phyloP scores from a whole-genome alignment of 2,329 filamentous ascomycete genomes.

The Clarireedia homoeocarpa region DNA sequence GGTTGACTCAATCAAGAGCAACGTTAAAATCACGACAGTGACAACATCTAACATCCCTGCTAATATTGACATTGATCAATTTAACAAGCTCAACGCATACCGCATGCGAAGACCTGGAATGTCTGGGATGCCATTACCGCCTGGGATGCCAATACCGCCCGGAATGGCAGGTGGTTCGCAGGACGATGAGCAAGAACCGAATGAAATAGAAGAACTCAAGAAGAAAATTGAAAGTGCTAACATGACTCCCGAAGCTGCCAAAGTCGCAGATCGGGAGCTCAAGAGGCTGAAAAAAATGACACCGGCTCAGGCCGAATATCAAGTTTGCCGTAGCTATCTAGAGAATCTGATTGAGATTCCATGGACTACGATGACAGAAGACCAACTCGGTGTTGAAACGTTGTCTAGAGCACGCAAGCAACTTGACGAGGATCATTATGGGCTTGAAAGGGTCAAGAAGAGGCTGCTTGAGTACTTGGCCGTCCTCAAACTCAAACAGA shows the following conservation, averaged over 20 bases:
- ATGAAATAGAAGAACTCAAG: constrained; percentile 85
- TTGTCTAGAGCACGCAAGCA: constrained; percentile 75
- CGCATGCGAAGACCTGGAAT: constrained; percentile 21
- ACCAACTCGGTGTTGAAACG: constrained; percentile 76
- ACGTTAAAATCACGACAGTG: constrained; percentile 75
- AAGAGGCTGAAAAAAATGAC: constrained; percentile 91
- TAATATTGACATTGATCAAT: constrained; percentile 46
- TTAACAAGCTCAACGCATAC: constrained; percentile 39
- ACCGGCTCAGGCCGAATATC: constrained; percentile 91
- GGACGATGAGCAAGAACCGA: constrained; percentile 69
- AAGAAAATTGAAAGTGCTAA: constrained; percentile 77
- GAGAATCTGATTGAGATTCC: constrained; percentile 93
- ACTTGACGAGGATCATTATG: constrained; percentile 93
- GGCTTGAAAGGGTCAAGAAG: constrained; percentile 95
- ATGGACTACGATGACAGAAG: constrained; percentile 78
- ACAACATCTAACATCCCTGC: constrained; percentile 58
- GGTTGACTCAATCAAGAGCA: constrained; percentile 76
- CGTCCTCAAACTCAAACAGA: constrained; percentile 90
- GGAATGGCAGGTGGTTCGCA: constrained; percentile 28
- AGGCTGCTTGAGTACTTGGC: constrained; percentile 89
- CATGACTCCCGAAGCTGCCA: constrained; percentile 75
- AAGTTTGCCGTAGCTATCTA: constrained; percentile 86
- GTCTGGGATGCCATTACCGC: constrained; percentile 20
- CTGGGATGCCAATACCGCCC: constrained; percentile 10
- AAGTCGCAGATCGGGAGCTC: constrained; percentile 84